A percentile compares a stretch with the other conserved stretches of the same genome.
Conservation (phyloP, 306 rosid species). For the Cyclanthera cordifolia region DNA sequence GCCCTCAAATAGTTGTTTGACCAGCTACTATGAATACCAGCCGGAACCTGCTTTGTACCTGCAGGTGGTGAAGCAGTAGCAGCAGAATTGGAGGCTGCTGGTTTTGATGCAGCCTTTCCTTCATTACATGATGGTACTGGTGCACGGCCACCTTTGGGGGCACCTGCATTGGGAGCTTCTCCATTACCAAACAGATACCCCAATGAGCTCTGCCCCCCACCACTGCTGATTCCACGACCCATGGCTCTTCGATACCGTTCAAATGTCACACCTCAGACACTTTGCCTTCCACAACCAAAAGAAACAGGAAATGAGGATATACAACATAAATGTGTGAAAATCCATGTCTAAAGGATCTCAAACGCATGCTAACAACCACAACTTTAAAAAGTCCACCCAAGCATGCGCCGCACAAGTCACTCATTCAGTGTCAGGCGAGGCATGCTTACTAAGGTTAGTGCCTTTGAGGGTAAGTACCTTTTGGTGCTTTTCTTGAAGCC, state of each 20-base stretch:
- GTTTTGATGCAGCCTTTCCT: slow-evolving; percentile 43
- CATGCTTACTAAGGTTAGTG: too few relatives aligned
- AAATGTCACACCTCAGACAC: slow-evolving; percentile 15
- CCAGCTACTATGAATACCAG: slow-evolving; percentile 83
- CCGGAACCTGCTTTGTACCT: slow-evolving; percentile 65
- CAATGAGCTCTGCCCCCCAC: slow-evolving; percentile 97
- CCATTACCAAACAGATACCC: slow-evolving; percentile 95
- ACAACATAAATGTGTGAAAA: background rate
- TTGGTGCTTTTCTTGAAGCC: too few relatives aligned
- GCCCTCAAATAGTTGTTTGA: slow-evolving; percentile 51
- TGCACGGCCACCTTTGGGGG: slow-evolving; percentile 33
- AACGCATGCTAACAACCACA: background rate
- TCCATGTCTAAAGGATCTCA: background rate
- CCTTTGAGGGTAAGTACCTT: too few relatives aligned
- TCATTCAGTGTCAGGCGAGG: too few relatives aligned
- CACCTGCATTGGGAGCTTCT: slow-evolving; percentile 61
- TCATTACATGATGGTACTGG: slow-evolving; percentile 19
- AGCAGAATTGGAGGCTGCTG: slow-evolving; percentile 19
- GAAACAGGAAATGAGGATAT: background rate
- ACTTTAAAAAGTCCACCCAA: too few relatives aligned
- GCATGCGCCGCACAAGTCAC: too few relatives aligned
- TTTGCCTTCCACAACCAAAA: slow-evolving; percentile 22
- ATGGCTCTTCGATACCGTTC: slow-evolving; percentile 34
- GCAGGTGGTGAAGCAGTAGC: slow-evolving; percentile 30
- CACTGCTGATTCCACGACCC: slow-evolving; percentile 99